phyloP scores from a whole-genome alignment of 352 stramenopile genomes.

The Phytophthora pisi region DNA sequence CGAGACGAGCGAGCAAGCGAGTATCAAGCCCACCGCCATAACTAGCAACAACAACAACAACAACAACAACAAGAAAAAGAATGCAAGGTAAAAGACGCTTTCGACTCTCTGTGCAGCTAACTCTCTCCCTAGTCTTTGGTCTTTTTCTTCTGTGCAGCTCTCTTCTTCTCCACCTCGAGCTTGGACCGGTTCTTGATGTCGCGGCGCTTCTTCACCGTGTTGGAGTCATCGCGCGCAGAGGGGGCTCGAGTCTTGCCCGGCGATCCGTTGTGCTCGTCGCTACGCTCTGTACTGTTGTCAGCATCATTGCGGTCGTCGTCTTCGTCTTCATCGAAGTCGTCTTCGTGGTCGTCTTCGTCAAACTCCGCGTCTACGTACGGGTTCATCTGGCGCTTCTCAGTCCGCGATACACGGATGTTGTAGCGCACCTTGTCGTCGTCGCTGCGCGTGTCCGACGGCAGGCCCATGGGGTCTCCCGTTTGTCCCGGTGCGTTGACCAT shows the following conservation, averaged over 20 bases:
- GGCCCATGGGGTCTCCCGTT: constrained; percentile 26
- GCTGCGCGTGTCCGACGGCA: constrained; percentile 49
- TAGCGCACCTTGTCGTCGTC: constrained; percentile 70
- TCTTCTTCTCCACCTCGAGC: constrained; percentile 71
- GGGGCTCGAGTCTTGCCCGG: neutral
- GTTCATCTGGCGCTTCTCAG: constrained; percentile 62
- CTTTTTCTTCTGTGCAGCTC: constrained; percentile 58
- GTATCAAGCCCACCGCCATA: constrained; percentile 19
- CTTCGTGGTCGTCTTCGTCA: constrained; percentile 36
- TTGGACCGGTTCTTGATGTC: constrained; percentile 73
- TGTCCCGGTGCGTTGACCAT: constrained; percentile 37
- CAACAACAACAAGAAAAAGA: neutral
- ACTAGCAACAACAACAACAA: constrained; percentile 21
- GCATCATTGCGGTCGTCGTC: constrained; percentile 18
- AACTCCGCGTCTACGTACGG: constrained; percentile 55
- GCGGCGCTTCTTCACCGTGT: constrained; percentile 50
- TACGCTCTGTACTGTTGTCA: constrained; percentile 12
- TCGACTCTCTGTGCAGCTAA: constrained; percentile 11
- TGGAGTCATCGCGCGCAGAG: constrained; percentile 10
- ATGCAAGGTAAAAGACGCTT: constrained; percentile 26
- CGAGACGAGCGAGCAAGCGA: constrained; percentile 1
- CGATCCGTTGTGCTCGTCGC: constrained; percentile 8
- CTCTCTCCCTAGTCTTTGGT: constrained; percentile 30
- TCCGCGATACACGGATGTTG: constrained; percentile 74
- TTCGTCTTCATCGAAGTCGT: constrained; percentile 35